Conservation (phyloP, 257 asterid genomes). For the Jacaranda mimosifolia region DNA sequence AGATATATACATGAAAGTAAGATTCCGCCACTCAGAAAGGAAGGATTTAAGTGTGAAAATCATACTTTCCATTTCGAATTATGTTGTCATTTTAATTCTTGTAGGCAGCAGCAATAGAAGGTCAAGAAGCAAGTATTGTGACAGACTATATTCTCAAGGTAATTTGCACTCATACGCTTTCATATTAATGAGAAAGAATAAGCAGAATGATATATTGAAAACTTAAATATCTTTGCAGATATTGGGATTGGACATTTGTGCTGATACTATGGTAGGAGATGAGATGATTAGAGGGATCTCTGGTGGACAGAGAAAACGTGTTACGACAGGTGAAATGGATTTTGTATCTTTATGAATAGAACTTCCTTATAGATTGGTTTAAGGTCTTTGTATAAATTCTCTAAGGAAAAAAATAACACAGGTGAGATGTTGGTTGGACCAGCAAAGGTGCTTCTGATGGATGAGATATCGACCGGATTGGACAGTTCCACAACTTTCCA, state of each 20-base stretch:
- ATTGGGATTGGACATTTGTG: conserved; percentile 60
- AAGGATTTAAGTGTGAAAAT: background rate
- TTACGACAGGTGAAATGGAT: conserved; percentile 50
- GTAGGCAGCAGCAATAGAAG: conserved; percentile 74
- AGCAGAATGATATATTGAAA: background rate
- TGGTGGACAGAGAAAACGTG: conserved; percentile 62
- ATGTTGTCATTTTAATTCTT: background rate
- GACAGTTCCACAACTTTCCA: conserved; percentile 67
- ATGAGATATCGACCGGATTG: conserved; percentile 66
- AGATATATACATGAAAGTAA: conserved; percentile 72
- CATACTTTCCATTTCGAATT: background rate
- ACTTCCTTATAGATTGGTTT: background rate
- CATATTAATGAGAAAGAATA: background rate
- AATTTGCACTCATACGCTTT: background rate
- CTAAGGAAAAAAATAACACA: conserved; percentile 4
- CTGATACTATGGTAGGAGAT: conserved; percentile 62
- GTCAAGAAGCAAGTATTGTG: conserved; percentile 68
- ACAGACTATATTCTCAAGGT: conserved; percentile 77
- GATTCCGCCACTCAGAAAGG: background rate
- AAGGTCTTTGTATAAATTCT: background rate
- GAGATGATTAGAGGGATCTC: conserved; percentile 58
- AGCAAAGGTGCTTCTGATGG: conserved; percentile 63
- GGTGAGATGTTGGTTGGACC: conserved; percentile 74
- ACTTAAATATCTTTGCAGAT: conserved; percentile 39
- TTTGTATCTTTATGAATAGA: background rate